These are phyloP conservation scores for Corylus heterophylla DNA, from an alignment of 306 rosid genomes.

Conservation along the genomic window DNA sequence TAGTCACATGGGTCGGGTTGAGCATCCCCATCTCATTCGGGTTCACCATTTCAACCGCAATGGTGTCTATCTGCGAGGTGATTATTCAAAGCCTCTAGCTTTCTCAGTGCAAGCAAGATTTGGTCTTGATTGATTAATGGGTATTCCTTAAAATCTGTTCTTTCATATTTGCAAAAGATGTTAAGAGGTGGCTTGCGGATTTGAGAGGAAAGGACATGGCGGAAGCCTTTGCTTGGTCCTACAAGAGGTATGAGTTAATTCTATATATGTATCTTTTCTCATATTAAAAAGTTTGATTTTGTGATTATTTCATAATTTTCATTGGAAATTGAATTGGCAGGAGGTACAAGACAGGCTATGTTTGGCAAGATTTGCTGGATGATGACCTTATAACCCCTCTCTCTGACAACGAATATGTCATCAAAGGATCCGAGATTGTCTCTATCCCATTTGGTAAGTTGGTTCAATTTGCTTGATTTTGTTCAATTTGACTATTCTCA, in stretches of 20 bases:
- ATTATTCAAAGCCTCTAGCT: neutral
- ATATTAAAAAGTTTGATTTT: neutral
- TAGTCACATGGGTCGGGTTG: slow-evolving; percentile 52
- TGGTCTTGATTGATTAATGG: neutral
- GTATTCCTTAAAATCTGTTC: neutral
- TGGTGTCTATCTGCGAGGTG: slow-evolving; percentile 82
- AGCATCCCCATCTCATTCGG: slow-evolving; percentile 83
- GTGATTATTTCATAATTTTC: neutral
- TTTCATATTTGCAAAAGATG: slow-evolving; percentile 40
- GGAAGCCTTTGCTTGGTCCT: slow-evolving; percentile 77
- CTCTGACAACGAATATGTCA: slow-evolving; percentile 85
- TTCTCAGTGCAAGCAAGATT: neutral
- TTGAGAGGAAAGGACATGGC: slow-evolving; percentile 71
- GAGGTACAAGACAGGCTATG: slow-evolving; percentile 85
- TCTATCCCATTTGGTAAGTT: slow-evolving; percentile 42
- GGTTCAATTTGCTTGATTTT: neutral
- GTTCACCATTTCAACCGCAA: slow-evolving; percentile 61
- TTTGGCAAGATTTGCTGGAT: slow-evolving; percentile 90
- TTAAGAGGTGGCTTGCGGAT: slow-evolving; percentile 80
- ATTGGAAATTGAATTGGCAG: slow-evolving; percentile 46
- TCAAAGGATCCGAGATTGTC: slow-evolving; percentile 79
- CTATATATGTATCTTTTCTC: neutral
- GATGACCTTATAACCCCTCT: slow-evolving; percentile 85
- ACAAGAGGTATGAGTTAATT: slow-evolving; percentile 57
- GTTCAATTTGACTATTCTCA: slow-evolving; percentile 26